Conservation (phyloP, 1,284 basidiomycete species). For the Heterobasidion parviporum region DNA sequence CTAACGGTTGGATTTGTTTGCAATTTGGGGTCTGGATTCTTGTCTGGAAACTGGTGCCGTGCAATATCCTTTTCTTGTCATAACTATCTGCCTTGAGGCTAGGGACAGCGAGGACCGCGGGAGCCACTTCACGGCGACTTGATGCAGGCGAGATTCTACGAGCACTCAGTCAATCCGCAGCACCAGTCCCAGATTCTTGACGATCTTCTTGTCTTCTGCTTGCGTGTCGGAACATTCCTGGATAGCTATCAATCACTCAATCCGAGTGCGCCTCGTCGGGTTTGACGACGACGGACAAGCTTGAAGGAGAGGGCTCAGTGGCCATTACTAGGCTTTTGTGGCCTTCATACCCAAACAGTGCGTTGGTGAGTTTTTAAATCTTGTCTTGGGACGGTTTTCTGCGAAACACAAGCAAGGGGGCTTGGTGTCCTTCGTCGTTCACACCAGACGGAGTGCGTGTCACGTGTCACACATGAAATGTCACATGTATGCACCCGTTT, state of each 20-base stretch:
- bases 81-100: background rate
- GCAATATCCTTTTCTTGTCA: background rate
- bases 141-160: background rate
- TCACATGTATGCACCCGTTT: background rate
- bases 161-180: background rate
- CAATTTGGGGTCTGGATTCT: background rate
- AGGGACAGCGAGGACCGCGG: background rate
- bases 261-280: too few species aligned
- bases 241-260: background rate
- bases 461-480: background rate
- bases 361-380: too few species aligned
- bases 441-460: background rate
- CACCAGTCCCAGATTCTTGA: background rate
- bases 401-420: too few species aligned
- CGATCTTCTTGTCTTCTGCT: background rate
- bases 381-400: too few species aligned
- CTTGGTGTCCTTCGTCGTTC: background rate
- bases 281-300: too few species aligned
- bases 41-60: background rate
- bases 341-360: too few species aligned
- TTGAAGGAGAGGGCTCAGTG: too few species aligned
- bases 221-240: background rate
- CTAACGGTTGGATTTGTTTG: background rate
- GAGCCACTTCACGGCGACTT: background rate
- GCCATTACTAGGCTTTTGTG: too few species aligned